A percentile compares a stretch with the other conserved stretches of the same genome.
Conservation (phyloP, 768 basidiomycete genomes). For the Suillus hirtellus region DNA sequence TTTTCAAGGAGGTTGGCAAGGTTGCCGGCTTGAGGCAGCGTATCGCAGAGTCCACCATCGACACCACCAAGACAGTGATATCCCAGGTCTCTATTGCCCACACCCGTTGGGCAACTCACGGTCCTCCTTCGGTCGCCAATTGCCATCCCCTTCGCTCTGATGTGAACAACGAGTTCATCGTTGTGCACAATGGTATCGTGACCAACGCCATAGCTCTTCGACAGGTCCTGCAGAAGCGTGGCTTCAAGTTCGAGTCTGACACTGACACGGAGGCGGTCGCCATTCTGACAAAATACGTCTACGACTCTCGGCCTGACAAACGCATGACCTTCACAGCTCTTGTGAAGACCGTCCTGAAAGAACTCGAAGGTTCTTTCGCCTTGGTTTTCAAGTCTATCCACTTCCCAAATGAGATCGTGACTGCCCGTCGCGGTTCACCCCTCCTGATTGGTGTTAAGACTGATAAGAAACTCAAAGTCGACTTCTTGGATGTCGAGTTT, state of each 20-base stretch:
- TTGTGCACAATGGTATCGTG: constrained; percentile 99
- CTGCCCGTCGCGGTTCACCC: constrained; percentile 95
- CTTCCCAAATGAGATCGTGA: constrained; percentile 95
- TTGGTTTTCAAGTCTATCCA: constrained; percentile 98
- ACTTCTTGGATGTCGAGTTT: constrained; percentile 98
- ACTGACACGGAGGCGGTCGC: constrained; percentile 99
- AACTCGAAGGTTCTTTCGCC: constrained; percentile 98
- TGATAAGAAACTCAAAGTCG: constrained; percentile 99
- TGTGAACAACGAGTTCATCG: constrained; percentile 74
- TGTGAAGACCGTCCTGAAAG: constrained; percentile 94
- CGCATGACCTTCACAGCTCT: constrained; percentile 85
- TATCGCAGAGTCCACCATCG: constrained; percentile 68
- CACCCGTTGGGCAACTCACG: constrained; percentile 99
- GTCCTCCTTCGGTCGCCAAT: constrained; percentile 82
- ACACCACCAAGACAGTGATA: constrained; percentile 75
- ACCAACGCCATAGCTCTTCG: constrained; percentile 90
- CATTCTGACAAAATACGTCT: constrained; percentile 94
- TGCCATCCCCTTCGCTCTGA: constrained; percentile 96
- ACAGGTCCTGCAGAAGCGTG: constrained; percentile 92
- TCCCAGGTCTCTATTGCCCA: constrained; percentile 97
- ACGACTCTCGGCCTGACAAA: constrained; percentile 88
- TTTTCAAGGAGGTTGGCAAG: constrained; percentile 98
- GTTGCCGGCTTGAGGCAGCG: constrained; percentile 90
- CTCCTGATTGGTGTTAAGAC: constrained; percentile 98
- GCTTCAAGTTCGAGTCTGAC: constrained; percentile 91